phyloP scores from a whole-genome alignment of 2,329 filamentous ascomycete genomes.

The Penicillium nordicum region DNA sequence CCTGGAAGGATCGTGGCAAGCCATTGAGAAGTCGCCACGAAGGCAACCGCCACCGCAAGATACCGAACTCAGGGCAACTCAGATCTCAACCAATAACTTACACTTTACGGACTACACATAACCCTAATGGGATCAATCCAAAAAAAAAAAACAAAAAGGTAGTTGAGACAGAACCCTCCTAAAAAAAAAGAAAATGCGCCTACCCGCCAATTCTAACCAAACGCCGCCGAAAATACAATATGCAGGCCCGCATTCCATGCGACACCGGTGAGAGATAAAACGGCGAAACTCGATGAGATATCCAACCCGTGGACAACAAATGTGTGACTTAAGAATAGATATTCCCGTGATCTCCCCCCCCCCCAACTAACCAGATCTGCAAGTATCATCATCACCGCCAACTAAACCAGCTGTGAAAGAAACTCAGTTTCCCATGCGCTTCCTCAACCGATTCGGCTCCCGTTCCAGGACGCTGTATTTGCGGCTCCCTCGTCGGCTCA shows the following conservation, averaged over 20 bases:
- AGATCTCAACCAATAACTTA: background rate
- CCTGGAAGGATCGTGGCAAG: background rate
- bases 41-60: slow-evolving; percentile 3
- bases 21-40: slow-evolving; percentile 9
- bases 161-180: background rate
- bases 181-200: background rate
- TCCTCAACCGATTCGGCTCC: slow-evolving; percentile 24
- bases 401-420: background rate
- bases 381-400: background rate
- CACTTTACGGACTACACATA: background rate
- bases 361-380: background rate
- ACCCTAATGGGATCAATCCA: background rate
- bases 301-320: background rate
- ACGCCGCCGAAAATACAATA: background rate
- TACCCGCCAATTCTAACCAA: background rate
- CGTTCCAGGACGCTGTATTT: slow-evolving; percentile 22
- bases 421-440: slow-evolving; percentile 18
- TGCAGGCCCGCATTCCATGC: background rate
- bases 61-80: background rate
- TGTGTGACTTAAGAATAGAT: background rate
- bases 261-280: background rate
- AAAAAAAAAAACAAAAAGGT: background rate
- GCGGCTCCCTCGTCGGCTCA: slow-evolving; percentile 21
- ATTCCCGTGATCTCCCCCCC: background rate
- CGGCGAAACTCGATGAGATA: background rate